phyloP scores from a whole-genome alignment of 805 yeast species.

The Hanseniaspora guilliermondii region DNA sequence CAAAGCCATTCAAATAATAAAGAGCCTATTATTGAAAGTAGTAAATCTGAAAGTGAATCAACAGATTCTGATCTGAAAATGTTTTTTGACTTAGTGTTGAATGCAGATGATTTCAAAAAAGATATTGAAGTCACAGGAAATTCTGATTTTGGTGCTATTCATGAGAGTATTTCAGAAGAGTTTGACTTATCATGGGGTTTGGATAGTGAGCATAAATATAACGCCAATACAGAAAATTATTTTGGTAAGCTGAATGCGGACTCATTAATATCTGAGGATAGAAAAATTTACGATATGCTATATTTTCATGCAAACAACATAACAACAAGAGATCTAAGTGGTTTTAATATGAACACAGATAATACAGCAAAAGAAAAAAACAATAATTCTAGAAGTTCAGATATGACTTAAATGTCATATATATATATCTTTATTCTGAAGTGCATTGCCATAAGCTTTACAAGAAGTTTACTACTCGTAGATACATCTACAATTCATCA shows the following conservation, averaged over 20 bases:
- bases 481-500: constrained; percentile 9
- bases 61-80: constrained; percentile 27
- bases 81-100: constrained; percentile 40
- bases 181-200: constrained; percentile 10
- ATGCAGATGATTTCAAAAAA: constrained; percentile 16
- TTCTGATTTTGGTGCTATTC: background rate
- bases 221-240: constrained; percentile 12
- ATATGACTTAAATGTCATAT: background rate
- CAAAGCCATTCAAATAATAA: background rate
- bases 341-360: constrained; percentile 22
- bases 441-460: too few relatives aligned
- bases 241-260: constrained; percentile 1
- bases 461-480: too few relatives aligned
- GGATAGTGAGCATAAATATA: constrained; percentile 13
- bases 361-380: background rate
- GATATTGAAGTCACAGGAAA: constrained; percentile 2
- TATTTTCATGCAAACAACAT: constrained; percentile 49
- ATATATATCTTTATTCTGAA: background rate
- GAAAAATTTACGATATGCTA: constrained; percentile 46
- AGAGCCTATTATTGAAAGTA: constrained; percentile 4
- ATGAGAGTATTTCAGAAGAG: background rate
- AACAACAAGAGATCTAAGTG: constrained; percentile 48
- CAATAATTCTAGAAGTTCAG: background rate
- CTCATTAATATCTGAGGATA: constrained; percentile 35
- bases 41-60: constrained; percentile 12